phyloP scores from a whole-genome alignment of 2,329 filamentous ascomycete species.

The Penicillium aurantiogriseum region DNA sequence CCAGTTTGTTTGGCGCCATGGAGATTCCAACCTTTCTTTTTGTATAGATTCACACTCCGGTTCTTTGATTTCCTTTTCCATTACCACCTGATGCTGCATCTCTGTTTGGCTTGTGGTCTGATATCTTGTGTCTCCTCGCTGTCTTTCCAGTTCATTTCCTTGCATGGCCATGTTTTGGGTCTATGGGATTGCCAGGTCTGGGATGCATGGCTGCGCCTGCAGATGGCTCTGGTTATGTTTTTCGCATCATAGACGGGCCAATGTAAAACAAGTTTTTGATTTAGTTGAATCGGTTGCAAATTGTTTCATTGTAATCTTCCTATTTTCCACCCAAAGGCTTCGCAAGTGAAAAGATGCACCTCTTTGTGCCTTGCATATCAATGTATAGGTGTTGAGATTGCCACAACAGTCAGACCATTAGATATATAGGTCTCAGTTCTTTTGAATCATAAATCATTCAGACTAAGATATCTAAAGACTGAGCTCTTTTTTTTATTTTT shows the following conservation, averaged over 20 bases:
- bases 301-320: background rate
- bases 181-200: slow-evolving; percentile 20
- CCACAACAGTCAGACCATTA: too few relatives aligned
- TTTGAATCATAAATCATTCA: background rate
- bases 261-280: slow-evolving; percentile 38
- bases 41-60: slow-evolving; percentile 41
- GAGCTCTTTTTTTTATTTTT: background rate
- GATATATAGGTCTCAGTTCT: background rate
- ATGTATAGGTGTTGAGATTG: background rate
- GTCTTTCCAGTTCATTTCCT: slow-evolving; percentile 24
- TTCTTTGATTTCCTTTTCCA: slow-evolving; percentile 26
- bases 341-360: too few relatives aligned
- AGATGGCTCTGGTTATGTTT: slow-evolving; percentile 32
- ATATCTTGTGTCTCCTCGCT: slow-evolving; percentile 16
- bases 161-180: slow-evolving; percentile 26
- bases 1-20: slow-evolving; percentile 40
- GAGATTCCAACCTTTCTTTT: slow-evolving; percentile 31
- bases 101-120: slow-evolving; percentile 20
- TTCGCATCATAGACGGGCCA: slow-evolving; percentile 41
- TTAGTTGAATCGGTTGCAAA: background rate
- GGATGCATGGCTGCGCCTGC: slow-evolving; percentile 29
- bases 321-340: background rate
- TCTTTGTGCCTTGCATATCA: background rate
- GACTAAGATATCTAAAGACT: background rate
- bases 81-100: slow-evolving; percentile 27